Evolutionary conservation across 805 yeast genomes (phyloP).

Genomic region (Wickerhamia fluorescens): DNA sequence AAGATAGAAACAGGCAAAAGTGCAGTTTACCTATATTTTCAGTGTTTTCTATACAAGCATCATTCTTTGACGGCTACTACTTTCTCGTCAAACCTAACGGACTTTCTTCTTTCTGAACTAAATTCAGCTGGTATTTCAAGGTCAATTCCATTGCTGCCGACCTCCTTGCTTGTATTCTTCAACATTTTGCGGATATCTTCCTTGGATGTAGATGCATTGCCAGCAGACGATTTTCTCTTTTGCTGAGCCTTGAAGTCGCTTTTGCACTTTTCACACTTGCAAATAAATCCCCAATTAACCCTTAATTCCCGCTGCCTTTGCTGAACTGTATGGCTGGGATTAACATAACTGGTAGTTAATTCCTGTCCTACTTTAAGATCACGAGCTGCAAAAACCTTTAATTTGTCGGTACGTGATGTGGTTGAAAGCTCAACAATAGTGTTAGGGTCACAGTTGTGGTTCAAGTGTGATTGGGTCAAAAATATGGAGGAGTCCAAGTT

Average conservation of each 20-base stretch:
- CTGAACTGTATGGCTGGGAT: constrained; percentile 54
- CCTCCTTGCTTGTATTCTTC: constrained; percentile 30
- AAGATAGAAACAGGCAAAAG: no score
- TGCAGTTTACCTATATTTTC: no score
- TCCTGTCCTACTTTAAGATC: constrained; percentile 61
- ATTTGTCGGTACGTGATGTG: constrained; percentile 42
- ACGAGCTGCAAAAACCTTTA: constrained; percentile 47
- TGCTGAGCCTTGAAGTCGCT: constrained; percentile 41
- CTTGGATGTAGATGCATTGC: constrained; percentile 12
- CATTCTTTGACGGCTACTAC: constrained; percentile 45
- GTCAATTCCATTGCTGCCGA: constrained; percentile 33
- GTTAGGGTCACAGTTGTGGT: constrained; percentile 73
- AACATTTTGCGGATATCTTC: constrained; percentile 45
- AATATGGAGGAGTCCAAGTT: constrained; percentile 60
- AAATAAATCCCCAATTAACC: constrained; percentile 74
- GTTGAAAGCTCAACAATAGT: constrained; percentile 42
- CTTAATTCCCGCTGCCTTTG: constrained; percentile 61
- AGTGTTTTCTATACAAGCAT: no score
- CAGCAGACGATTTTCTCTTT: constrained; percentile 36
- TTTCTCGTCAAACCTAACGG: constrained; percentile 59
- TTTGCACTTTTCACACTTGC: constrained; percentile 61
- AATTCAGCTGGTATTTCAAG: constrained; percentile 34
- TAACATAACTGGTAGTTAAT: constrained; percentile 61
- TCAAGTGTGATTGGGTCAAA: constrained; percentile 60
- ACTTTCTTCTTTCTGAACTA: constrained; percentile 46